Base-by-base conservation (phyloP, 2,329 filamentous ascomycete genomes). In the Camptophora hylomeconis region DNA sequence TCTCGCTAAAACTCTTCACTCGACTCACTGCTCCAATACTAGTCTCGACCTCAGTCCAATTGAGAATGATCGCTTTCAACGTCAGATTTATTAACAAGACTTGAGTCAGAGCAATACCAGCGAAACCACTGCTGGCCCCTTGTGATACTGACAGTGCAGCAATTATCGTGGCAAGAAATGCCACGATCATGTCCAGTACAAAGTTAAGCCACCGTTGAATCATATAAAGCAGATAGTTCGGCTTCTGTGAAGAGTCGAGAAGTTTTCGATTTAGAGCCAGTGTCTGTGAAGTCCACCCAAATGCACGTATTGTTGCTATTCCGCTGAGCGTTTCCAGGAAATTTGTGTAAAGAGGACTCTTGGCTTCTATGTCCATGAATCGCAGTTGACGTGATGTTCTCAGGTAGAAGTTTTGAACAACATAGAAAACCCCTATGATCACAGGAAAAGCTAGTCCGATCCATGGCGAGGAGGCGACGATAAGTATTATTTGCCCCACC, bases 311-410 rank as follows among this genome's bases (percentile, higher is more conserved):
- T 0, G 69, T 74, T 0, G 58, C 53, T 1, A 73, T 45, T 0
- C 71, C 71, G 18, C 60, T 60, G 22, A 72, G 57, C 2, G 63
- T 66, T 37, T 73, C 69, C 13, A 64, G 54, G 38, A 73, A 74
- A 35, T 72, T 54, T 10, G 57, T 66, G 51, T 68, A 72, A 0
- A 75, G 50, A 0, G 69, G 69, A 1, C 64, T 63, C 38, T 75
- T 74, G 2, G 66, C 61, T 45, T 77, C 72, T 1, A 77, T 57
- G 24, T 76, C 72, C 7, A 77, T 47, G 12, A 72, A 57, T 26
- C 72, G 60, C 5, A 77, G 46, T 44, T 76, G 72, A 0, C 70
- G 54, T 1, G 69, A 74, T 0, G 71, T 76, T 0, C 66, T 57
- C 2, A 76, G 56, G 39, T 76, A 76, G 26, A 71, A 59, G 29